phyloP scores from a whole-genome alignment of 2,329 filamentous ascomycete species.

The Tolypocladium guangdongense region DNA sequence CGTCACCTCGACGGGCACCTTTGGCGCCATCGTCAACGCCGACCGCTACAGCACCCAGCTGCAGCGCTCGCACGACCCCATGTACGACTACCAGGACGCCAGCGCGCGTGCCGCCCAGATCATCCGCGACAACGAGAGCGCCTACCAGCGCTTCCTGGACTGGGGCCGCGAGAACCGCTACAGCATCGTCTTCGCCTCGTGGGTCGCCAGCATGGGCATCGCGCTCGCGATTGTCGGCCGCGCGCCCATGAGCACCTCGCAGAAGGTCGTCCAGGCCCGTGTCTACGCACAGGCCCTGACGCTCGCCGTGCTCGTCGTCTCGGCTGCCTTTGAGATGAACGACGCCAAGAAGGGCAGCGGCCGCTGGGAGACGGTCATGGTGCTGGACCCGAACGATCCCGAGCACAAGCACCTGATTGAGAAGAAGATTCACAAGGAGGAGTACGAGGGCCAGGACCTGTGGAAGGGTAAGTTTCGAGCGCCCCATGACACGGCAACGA shows the following conservation, averaged over 20 bases:
- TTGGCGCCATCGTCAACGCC: conserved; percentile 77
- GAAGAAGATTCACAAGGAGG: conserved; percentile 79
- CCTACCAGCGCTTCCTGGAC: conserved; percentile 50
- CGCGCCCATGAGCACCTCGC: conserved; percentile 60
- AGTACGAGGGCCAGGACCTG: conserved; percentile 80
- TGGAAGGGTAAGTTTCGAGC: conserved; percentile 62
- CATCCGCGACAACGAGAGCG: conserved; percentile 43
- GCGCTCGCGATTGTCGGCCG: conserved; percentile 68
- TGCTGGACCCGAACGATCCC: conserved; percentile 71
- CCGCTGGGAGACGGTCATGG: conserved; percentile 75
- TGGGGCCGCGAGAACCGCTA: conserved; percentile 79
- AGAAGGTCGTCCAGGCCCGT: conserved; percentile 91
- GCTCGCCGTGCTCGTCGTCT: conserved; percentile 70
- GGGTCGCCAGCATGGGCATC: conserved; percentile 69
- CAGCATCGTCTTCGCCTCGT: conserved; percentile 70
- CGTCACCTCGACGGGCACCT: conserved; percentile 70
- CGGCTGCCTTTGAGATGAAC: conserved; percentile 67
- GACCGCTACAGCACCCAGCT: conserved; percentile 57
- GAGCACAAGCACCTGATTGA: conserved; percentile 75
- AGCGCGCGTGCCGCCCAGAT: conserved; percentile 45
- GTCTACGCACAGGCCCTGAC: conserved; percentile 89
- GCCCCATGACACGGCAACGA: background rate
- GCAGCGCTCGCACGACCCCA: conserved; percentile 60
- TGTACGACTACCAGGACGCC: conserved; percentile 54
- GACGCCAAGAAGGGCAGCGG: conserved; percentile 69